These are phyloP conservation scores for Dendrobium officinale DNA, from an alignment of 106 monocot species.

Conservation along the genomic window DNA sequence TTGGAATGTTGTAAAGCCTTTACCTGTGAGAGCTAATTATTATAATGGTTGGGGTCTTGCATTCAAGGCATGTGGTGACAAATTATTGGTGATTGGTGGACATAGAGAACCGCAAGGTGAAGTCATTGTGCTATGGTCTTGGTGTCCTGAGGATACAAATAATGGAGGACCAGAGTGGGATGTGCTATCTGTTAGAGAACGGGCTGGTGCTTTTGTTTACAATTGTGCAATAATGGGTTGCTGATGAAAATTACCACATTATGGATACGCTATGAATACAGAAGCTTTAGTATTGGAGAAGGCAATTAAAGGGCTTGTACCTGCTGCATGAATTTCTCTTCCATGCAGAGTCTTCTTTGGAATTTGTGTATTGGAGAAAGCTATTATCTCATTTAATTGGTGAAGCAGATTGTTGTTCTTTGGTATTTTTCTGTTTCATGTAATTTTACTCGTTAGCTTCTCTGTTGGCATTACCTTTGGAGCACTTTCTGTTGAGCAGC, in stretches of 20 bases:
- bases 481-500: neutral
- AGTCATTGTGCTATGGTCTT: constrained; percentile 61
- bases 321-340: neutral
- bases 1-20: constrained; percentile 59
- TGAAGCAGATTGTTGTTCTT: neutral
- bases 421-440: neutral
- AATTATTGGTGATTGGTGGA: constrained; percentile 67
- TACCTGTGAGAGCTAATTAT: constrained; percentile 79
- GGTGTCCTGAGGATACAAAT: constrained; percentile 57
- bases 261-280: neutral
- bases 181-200: constrained; percentile 53
- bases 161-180: constrained; percentile 48
- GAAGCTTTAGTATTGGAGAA: constrained; percentile 2
- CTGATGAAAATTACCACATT: constrained; percentile 12
- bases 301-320: neutral
- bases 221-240: constrained; percentile 97
- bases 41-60: constrained; percentile 89
- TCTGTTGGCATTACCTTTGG: neutral
- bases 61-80: constrained; percentile 75
- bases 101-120: constrained; percentile 59
- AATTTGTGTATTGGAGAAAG: too few species aligned
- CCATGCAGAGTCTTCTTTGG: neutral
- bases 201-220: constrained; percentile 73
- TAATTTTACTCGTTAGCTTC: neutral
- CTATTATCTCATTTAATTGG: neutral